Conservation (phyloP, 257 asterid species). For the Penstemon barbatus region DNA sequence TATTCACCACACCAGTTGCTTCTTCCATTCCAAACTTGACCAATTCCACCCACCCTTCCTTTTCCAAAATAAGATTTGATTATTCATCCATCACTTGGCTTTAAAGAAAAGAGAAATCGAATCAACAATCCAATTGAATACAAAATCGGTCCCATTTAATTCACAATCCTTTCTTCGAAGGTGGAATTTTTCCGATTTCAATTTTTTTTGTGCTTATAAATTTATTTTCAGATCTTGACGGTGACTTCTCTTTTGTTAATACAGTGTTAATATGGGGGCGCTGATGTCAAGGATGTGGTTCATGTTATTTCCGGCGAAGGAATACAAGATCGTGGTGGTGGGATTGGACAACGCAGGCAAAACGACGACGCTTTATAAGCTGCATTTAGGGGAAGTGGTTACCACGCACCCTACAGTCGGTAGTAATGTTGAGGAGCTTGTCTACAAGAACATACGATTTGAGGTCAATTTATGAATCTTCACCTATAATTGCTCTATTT, state of each 20-base stretch:
- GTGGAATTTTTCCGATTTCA: slow-evolving; percentile 8
- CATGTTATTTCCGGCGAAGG: slow-evolving; percentile 93
- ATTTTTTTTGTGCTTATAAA: slow-evolving; percentile 8
- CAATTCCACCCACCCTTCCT: too few species aligned
- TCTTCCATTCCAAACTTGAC: too few species aligned
- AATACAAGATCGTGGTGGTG: slow-evolving; percentile 96
- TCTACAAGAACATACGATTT: slow-evolving; percentile 85
- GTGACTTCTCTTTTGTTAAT: neutral
- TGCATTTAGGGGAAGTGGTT: slow-evolving; percentile 90
- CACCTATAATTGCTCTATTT: too few species aligned
- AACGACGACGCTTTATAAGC: slow-evolving; percentile 96
- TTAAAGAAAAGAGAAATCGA: too few species aligned
- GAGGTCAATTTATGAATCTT: slow-evolving; percentile 50
- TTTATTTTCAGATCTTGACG: slow-evolving; percentile 34
- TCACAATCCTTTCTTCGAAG: slow-evolving; percentile 6
- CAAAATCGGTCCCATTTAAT: neutral
- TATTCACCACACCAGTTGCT: too few species aligned
- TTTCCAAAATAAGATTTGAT: too few species aligned
- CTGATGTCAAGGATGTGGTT: slow-evolving; percentile 87
- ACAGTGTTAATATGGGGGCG: slow-evolving; percentile 59
- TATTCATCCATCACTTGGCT: too few species aligned
- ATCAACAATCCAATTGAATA: neutral
- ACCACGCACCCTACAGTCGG: slow-evolving; percentile 98
- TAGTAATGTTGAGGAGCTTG: slow-evolving; percentile 96
- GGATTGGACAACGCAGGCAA: slow-evolving; percentile 98